Base-by-base conservation (phyloP, 2,329 filamentous ascomycete genomes). In the Zymoseptoria crescenta region DNA sequence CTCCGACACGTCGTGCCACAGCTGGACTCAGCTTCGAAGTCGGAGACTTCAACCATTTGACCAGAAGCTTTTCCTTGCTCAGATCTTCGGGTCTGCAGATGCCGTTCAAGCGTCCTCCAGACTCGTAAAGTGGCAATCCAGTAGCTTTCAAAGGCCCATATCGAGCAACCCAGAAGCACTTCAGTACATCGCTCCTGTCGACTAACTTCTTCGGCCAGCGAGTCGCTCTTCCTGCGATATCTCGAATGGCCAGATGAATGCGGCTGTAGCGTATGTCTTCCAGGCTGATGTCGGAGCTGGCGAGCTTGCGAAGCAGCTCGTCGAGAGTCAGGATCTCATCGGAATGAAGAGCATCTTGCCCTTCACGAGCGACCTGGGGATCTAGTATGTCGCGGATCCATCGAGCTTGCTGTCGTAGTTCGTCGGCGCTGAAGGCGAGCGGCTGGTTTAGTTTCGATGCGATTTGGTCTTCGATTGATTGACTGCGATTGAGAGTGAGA, bases 331-430 rank as follows among this genome's bases (percentile, higher is more conserved):
- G 63, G 5, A 78, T 71, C 50, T 79, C 77, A 59, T 80, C 75
- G 0, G 75, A 71, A 13, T 70, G 68, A 29, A 80, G 67, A 3
- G 68, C 67, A 48, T 78, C 70, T 0, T 76, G 74, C 1, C 78
- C 78, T 48, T 79, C 73, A 19, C 73, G 75, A 5, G 78, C 76
- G 52, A 80, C 72, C 49, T 74, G 66, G 3, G 74, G 70, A 56
- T 80, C 78, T 16, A 80, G 74, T 4, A 74, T 73, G 64, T 80
- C 76, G 41, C 78, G 76, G 55, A 80, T 79, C 76, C 77, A 79
- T 30, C 67, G 68, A 2, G 75, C 68, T 50, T 74, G 66, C 20
- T 70, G 58, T 45, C 69, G 74, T 51, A 80, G 72, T 21, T 68
- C 66, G 5, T 70, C 61, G 4, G 63, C 56, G 48, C 66, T 59